Percentiles rank a stretch among this genome's conserved stretches.
Evolutionary conservation across 768 basidiomycete species (phyloP).

Genomic region (Naganishia onofrii): DNA sequence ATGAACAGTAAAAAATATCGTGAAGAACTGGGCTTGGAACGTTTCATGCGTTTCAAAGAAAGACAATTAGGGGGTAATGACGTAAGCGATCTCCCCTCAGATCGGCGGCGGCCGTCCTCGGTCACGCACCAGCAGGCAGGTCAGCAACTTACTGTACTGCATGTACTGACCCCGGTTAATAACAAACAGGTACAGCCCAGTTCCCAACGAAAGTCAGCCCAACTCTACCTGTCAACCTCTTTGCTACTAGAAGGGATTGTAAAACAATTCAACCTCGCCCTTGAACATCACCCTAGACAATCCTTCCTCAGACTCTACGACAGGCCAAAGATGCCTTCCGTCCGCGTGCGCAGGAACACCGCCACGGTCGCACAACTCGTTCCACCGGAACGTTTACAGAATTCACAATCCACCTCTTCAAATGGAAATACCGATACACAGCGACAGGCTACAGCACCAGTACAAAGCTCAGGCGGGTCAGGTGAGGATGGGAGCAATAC

Average conservation of each 20-base stretch:
- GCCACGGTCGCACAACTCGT: not conserved
- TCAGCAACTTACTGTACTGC: not conserved
- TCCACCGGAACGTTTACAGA: not conserved
- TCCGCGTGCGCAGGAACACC: slow-evolving; percentile 7
- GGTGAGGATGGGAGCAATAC: not conserved
- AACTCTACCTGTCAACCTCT: too few species aligned
- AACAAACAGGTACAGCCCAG: not conserved
- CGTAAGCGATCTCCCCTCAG: not conserved
- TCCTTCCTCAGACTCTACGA: too few species aligned
- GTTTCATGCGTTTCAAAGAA: too few species aligned
- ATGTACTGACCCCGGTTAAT: not conserved
- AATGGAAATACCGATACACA: not conserved
- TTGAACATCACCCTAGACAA: too few species aligned
- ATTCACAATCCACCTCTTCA: not conserved
- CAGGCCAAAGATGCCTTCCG: not conserved
- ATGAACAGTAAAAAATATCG: too few species aligned
- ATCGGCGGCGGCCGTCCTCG: not conserved
- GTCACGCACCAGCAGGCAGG: too few species aligned
- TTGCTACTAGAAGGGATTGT: too few species aligned
- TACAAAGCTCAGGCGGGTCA: not conserved
- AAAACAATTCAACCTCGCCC: too few species aligned
- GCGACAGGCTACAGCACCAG: not conserved
- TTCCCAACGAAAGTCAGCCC: not conserved
- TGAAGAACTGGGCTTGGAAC: too few species aligned
- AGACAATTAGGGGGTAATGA: not conserved